These are phyloP conservation scores for Phytophthora uliginosa DNA, from an alignment of 352 stramenopile genomes.

Conservation along the genomic window DNA sequence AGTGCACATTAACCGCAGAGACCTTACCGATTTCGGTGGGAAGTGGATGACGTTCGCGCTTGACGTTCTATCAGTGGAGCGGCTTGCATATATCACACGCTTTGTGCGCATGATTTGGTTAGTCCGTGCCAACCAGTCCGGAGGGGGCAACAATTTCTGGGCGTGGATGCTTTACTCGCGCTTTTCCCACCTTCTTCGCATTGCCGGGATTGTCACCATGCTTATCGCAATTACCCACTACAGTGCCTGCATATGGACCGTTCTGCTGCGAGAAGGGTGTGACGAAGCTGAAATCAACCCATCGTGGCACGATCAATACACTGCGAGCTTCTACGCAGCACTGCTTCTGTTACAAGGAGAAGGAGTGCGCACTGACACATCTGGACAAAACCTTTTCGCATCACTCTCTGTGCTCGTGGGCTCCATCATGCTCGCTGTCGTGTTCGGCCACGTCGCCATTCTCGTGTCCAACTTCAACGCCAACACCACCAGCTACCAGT, in stretches of 20 bases:
- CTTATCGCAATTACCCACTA: slow-evolving; percentile 54
- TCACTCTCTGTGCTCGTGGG: slow-evolving; percentile 47
- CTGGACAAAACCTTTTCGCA: slow-evolving; percentile 43
- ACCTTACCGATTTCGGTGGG: background rate
- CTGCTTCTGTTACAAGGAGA: slow-evolving; percentile 60
- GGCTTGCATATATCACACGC: slow-evolving; percentile 22
- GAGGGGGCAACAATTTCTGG: slow-evolving; percentile 18
- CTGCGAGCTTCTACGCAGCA: slow-evolving; percentile 45
- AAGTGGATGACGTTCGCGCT: background rate
- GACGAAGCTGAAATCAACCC: background rate
- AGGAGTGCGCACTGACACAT: slow-evolving; percentile 28
- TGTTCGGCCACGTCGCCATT: slow-evolving; percentile 65
- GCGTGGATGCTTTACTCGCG: slow-evolving; percentile 41
- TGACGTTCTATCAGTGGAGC: slow-evolving; percentile 15
- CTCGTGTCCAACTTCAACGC: slow-evolving; percentile 64
- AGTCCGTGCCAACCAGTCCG: background rate
- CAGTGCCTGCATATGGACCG: slow-evolving; percentile 49
- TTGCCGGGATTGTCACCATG: slow-evolving; percentile 39
- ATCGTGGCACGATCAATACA: slow-evolving; percentile 27
- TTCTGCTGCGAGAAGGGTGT: background rate
- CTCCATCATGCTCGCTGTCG: slow-evolving; percentile 53
- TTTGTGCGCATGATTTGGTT: slow-evolving; percentile 29
- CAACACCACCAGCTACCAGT: slow-evolving; percentile 54
- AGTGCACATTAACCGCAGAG: background rate
- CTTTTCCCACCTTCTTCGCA: slow-evolving; percentile 38